These are phyloP conservation scores for Gigaspora rosea DNA, from an alignment of 192 early-diverging fungal genomes.

Conservation along the genomic window DNA sequence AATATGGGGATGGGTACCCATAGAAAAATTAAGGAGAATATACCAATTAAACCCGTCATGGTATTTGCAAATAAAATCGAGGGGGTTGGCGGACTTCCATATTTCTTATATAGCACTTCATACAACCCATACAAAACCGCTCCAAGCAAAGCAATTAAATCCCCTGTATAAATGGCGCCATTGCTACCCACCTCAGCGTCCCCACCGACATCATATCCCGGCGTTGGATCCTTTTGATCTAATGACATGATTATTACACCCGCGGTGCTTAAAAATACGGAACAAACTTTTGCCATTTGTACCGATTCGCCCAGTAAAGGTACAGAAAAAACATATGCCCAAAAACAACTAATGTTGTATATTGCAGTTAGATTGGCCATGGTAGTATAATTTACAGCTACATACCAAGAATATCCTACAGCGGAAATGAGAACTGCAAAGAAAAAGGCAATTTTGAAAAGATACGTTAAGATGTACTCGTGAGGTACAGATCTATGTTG, in stretches of 20 bases:
- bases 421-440: constrained; percentile 65
- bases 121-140: constrained; percentile 77
- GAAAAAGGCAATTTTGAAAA: constrained; percentile 36
- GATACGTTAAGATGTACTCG: constrained; percentile 22
- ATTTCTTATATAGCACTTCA: constrained; percentile 82
- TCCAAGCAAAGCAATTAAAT: constrained; percentile 61
- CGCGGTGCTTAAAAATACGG: constrained; percentile 64
- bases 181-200: constrained; percentile 8
- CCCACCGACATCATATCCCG: constrained; percentile 15
- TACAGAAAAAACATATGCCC: constrained; percentile 80
- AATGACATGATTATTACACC: constrained; percentile 73
- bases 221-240: constrained; percentile 4
- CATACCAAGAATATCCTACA: constrained; percentile 79
- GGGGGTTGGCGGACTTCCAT: constrained; percentile 57
- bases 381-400: constrained; percentile 66
- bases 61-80: constrained; percentile 77
- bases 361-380: constrained; percentile 82
- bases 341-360: constrained; percentile 83
- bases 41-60: constrained; percentile 69
- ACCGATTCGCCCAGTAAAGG: constrained; percentile 68
- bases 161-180: constrained; percentile 40
- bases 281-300: constrained; percentile 57
- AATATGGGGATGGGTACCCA: constrained; percentile 77
- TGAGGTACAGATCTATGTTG: constrained; percentile 6
- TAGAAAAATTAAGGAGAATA: constrained; percentile 62